These are phyloP conservation scores for Salix brachista DNA, from an alignment of 345 rosid species.

Conservation along the genomic window DNA sequence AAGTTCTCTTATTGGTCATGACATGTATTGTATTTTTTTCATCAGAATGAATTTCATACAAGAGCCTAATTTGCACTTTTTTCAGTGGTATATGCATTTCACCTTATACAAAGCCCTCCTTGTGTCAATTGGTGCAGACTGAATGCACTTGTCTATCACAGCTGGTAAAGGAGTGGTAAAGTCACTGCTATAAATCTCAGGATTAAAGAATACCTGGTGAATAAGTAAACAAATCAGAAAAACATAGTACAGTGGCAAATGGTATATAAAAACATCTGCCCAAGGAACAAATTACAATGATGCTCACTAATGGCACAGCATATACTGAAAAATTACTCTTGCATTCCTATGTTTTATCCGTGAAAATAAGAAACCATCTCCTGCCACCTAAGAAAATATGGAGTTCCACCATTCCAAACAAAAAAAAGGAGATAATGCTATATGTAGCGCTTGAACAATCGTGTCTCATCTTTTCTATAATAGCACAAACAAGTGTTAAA, in stretches of 20 bases:
- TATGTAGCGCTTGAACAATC: too few species aligned
- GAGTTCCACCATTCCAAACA: neutral
- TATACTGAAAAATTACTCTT: neutral
- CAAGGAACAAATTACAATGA: constrained; percentile 8
- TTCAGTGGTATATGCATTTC: constrained; percentile 1
- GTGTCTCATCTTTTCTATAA: too few species aligned
- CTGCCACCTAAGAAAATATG: neutral
- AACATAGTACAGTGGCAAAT: constrained; percentile 12
- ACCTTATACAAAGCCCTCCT: constrained; percentile 98
- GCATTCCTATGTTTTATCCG: neutral
- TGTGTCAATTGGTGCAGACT: constrained; percentile 97
- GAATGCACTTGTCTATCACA: constrained; percentile 90
- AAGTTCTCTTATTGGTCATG: neutral
- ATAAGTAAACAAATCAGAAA: constrained; percentile 18
- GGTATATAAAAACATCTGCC: constrained; percentile 3
- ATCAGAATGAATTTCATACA: constrained; percentile 2
- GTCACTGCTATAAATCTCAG: constrained; percentile 84
- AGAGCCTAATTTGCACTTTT: constrained; percentile 2
- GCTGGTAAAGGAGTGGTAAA: constrained; percentile 71
- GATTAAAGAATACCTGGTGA: constrained; percentile 83
- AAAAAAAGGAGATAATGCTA: neutral
- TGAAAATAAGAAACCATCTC: neutral
- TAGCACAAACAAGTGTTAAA: too few species aligned
- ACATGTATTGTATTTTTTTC: neutral
- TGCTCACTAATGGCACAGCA: neutral